Base-by-base conservation (phyloP, 352 stramenopile species). In the Phytophthora kernoviae region DNA sequence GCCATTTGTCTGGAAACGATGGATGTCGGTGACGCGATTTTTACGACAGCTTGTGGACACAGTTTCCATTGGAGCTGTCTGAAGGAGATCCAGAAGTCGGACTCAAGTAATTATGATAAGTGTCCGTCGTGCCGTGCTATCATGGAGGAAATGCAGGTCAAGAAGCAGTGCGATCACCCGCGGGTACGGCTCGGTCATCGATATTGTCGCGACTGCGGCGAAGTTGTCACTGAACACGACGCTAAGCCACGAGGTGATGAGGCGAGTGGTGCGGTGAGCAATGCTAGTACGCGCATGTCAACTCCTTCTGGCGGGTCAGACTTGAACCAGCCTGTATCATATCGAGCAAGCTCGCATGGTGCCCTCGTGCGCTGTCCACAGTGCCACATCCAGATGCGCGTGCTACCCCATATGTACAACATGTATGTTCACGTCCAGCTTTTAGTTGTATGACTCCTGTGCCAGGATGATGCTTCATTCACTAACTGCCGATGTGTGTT, bases 341-440 rank as follows among this genome's bases (percentile, higher is more conserved):
- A 93, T 48, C 79, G 86, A 26, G 84, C 81, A 9, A 87, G 81
- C 45, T 87, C 81, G n/a, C 82, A 94, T 45, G 86, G 86, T n/a
- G 86, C 86, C 18, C 79, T 94, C 32, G 86, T 94, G 48, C 83
- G 82, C 18, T 94, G 86, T 59, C 86, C 86, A 9, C 81, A 92
- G 55, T 94, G 86, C 53, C 86, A 92, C 32, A 93, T 94, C 57
- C 83, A 94, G 58, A 93, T 94, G 84, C 81, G 86, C 17, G 86
- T 94, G 43, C 73, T 94, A 1, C 86, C 86, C 6, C 81, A 94
- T 60, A 94, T 94, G 86, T 94, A 93, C 64, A 94, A 94, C 78
- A 91, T 94, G 85, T 93, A 84, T 33, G 80, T 79, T n/a, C n/a
- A 30, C 14, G 17, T 45, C 54, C 59, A 27, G 24, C 24, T 30